Base-by-base conservation (phyloP, 83 land plant species). In the Thuja plicata region DNA sequence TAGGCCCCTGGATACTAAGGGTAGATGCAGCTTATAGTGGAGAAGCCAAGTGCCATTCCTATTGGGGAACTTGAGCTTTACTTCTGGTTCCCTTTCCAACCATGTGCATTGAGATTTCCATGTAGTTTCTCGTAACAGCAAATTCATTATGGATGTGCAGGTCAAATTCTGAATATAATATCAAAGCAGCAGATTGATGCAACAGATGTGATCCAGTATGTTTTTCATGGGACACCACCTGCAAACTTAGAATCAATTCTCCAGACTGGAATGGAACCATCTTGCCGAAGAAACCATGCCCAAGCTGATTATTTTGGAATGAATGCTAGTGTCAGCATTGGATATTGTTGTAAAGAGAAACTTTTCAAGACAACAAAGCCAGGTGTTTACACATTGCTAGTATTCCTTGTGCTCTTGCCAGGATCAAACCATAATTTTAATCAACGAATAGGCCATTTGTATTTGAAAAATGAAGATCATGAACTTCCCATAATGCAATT, bases 321-420 rank as follows among this genome's bases (percentile, higher is more conserved):
- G 78, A 34, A 74, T 74, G 78, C 78, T 12, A 74, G 17, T 74
- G 34, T 34, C 17, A 74, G 78, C 38, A 74, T 74, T 74, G 38
- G 78, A 74, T 74, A 74, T 74, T 74, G 38, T 34, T 34, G 78
- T 74, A 74, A 74, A 74, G 38, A 19, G 5, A 66, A 60, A 5
- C 21, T 60, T 60, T 60, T 5, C 15, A 73, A 35, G 35, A 73
- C 35, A 74, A 38, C 78, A 74, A 74, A 32, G 35, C 78, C 78
- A 74, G 78, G 35, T 74, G 78, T 74, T 74, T 74, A 74, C 78
- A 74, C 78, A 74, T 74, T 74, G 35, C 38, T 74, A 74, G 78
- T 74, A 74, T 34, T 74, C 78, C 38, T 74, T 38, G 78, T 74
- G 17, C 78, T 74, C 5, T 74, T 74, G 78, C 78, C 78, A 74